A percentile compares a stretch with the other conserved stretches of the same genome.
These are phyloP conservation scores for Mollisia scopiformis DNA, from an alignment of 2,329 filamentous ascomycete species.

Conservation along the genomic window DNA sequence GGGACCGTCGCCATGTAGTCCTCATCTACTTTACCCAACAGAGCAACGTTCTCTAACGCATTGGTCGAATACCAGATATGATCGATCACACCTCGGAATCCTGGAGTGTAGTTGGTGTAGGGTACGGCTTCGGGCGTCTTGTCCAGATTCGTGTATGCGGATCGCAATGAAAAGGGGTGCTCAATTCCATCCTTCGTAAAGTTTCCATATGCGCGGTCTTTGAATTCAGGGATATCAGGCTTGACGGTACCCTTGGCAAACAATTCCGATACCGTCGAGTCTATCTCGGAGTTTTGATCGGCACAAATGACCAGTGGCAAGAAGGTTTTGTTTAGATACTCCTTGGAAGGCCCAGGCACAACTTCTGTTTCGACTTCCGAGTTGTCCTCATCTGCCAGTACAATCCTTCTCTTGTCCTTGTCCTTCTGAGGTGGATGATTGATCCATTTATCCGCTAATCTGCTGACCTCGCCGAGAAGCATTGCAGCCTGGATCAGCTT, in stretches of 20 bases:
- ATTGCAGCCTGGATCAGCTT: slow-evolving; percentile 97
- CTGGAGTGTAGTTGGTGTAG: slow-evolving; percentile 96
- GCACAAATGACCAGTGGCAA: slow-evolving; percentile 92
- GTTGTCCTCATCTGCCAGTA: slow-evolving; percentile 43
- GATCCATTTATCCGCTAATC: slow-evolving; percentile 83
- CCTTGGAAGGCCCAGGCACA: slow-evolving; percentile 72
- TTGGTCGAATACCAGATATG: slow-evolving; percentile 97
- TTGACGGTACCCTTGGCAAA: slow-evolving; percentile 79
- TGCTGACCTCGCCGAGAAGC: slow-evolving; percentile 87
- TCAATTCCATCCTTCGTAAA: slow-evolving; percentile 91
- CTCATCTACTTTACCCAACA: slow-evolving; percentile 72
- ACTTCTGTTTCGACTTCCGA: slow-evolving; percentile 54
- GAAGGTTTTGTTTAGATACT: slow-evolving; percentile 83
- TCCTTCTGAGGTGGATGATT: slow-evolving; percentile 80
- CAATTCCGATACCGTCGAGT: slow-evolving; percentile 90
- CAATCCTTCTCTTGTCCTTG: slow-evolving; percentile 69
- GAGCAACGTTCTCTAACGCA: slow-evolving; percentile 64
- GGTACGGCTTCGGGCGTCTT: slow-evolving; percentile 82
- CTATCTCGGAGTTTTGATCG: slow-evolving; percentile 90
- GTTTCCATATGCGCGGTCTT: slow-evolving; percentile 83
- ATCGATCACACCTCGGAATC: slow-evolving; percentile 91
- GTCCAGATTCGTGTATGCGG: slow-evolving; percentile 81
- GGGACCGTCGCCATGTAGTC: slow-evolving; percentile 72
- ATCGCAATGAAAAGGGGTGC: slow-evolving; percentile 92
- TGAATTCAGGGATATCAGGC: slow-evolving; percentile 79